Evolutionary conservation across 768 basidiomycete species (phyloP), one percentile per base, ranked within the genome.

Genomic region (Boletus insuetus): DNA sequence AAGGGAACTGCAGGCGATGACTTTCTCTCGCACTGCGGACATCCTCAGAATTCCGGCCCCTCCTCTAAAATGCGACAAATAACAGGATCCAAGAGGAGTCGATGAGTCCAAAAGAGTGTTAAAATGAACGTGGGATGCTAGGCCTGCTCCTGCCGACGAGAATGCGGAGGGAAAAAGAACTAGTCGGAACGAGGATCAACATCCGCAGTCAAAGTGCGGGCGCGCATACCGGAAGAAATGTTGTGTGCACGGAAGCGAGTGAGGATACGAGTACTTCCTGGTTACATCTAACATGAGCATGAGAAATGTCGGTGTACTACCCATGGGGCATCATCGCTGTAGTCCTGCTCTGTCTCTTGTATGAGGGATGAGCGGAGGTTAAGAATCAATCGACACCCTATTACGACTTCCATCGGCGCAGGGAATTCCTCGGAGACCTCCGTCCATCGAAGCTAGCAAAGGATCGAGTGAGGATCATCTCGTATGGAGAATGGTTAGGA

Each of bases 341-440:
- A 3, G 14, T 20, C 37, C 16, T 10, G 4, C 2, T 46, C 37
- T 16, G 10, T 17, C 17, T 40, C 38, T 22, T 11, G 32, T 10
- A 6, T n/a, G 4, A 48, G 17, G 17, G 53, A 48, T 13, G 40
- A 47, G 8, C 53, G 39, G 32, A 54, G 53, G 53, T n/a, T 48
- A n/a, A 54, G 53, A 20, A 54, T 41, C 16, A 54, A 19, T 34
- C 46, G 53, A 48, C 53, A 54, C 35, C 53, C 53, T 4, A 53
- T 10, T 4, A 47, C 39, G 16, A 41, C n/a, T 35, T 41, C 53
- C 35, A 44, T 42, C 6, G 49, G 41, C 3, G 43, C 45, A 13
- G 46, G 54, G 19, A 53, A 56, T 10, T 16, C 48, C 20, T 56
- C 35, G 32, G 54, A 50, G n/a, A 61, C 22, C 38, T 56, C 9